A percentile compares a stretch with the other conserved stretches of the same genome.
Conservation (phyloP, 2,329 filamentous ascomycete genomes). For the Monilinia laxa region DNA sequence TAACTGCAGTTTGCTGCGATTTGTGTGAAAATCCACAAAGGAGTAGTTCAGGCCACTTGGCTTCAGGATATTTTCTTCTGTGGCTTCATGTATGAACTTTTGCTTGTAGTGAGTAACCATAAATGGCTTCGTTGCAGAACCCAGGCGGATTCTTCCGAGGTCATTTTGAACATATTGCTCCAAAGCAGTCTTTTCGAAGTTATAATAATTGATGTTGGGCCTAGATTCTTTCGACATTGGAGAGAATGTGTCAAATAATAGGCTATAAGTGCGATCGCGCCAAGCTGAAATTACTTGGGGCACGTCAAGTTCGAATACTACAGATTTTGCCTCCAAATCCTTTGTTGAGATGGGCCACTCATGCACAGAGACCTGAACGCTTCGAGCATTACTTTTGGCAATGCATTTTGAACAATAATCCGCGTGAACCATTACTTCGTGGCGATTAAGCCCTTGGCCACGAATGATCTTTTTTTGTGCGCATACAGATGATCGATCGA, state of each 20-base stretch:
- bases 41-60: slow-evolving; percentile 47
- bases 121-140: slow-evolving; percentile 27
- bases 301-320: slow-evolving; percentile 53
- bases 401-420: slow-evolving; percentile 44
- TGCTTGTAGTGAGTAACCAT: slow-evolving; percentile 41
- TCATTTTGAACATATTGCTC: slow-evolving; percentile 8
- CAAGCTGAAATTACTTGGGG: slow-evolving; percentile 48
- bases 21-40: slow-evolving; percentile 42
- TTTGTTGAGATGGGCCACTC: slow-evolving; percentile 57
- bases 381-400: slow-evolving; percentile 38
- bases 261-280: slow-evolving; percentile 49
- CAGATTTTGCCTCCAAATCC: slow-evolving; percentile 43
- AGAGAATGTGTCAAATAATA: slow-evolving; percentile 46
- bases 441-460: neutral
- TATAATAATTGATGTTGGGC: neutral
- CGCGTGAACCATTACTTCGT: neutral
- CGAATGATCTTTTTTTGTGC: neutral
- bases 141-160: slow-evolving; percentile 26
- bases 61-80: slow-evolving; percentile 45
- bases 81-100: slow-evolving; percentile 34
- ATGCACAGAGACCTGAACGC: slow-evolving; percentile 48
- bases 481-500: neutral
- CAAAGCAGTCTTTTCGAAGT: slow-evolving; percentile 23
- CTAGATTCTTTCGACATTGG: neutral
- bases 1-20: slow-evolving; percentile 24